Evolutionary conservation across 75 land plant genomes (phyloP).

Genomic region (Sequoia sempervirens): DNA sequence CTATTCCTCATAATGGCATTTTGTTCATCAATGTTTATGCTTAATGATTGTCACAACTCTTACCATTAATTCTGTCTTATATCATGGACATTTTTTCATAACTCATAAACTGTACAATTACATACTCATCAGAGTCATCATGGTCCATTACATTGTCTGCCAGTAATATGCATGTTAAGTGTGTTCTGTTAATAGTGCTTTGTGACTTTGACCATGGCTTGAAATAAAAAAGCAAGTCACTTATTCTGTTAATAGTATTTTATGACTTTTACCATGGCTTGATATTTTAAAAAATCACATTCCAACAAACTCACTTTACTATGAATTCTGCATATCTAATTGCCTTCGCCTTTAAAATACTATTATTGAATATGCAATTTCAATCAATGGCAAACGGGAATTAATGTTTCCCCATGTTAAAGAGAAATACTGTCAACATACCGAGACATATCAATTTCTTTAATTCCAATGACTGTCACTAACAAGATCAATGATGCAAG

Average conservation of each 20-base stretch:
- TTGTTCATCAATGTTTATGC: not conserved
- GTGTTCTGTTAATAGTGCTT: not conserved
- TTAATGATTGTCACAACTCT: not conserved
- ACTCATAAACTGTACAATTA: not conserved
- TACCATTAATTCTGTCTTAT: not conserved
- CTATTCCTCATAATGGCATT: not conserved
- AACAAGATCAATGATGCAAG: not conserved
- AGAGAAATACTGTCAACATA: not conserved
- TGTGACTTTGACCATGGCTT: not conserved
- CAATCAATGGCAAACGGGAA: not conserved
- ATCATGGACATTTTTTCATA: not conserved
- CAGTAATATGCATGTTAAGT: not conserved
- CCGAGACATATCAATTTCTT: not conserved
- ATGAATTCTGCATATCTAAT: not conserved
- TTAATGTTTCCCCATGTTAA: not conserved
- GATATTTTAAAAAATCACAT: too few species aligned
- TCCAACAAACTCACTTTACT: too few species aligned
- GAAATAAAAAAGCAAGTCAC: not conserved
- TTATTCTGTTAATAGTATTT: too few species aligned
- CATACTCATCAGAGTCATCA: not conserved
- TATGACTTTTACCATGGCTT: too few species aligned
- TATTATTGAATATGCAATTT: not conserved
- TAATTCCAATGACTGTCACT: not conserved
- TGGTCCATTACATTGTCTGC: not conserved
- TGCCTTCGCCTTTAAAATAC: not conserved